These are phyloP conservation scores for Aspergillus bertholletiae DNA, from an alignment of 495 filamentous ascomycete species.

Conservation along the genomic window DNA sequence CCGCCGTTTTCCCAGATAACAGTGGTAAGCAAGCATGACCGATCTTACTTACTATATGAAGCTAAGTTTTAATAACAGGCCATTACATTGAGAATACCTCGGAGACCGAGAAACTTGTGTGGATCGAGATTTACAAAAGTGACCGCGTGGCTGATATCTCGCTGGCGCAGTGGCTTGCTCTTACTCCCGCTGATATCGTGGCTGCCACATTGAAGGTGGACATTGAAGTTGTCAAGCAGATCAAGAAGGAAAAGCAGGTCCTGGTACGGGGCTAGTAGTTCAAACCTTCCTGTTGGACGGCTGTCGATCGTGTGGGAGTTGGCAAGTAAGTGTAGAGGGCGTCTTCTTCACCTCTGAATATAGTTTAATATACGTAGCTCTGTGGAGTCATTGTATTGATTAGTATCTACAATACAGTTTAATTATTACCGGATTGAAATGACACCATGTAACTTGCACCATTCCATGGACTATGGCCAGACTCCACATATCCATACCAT, in stretches of 20 bases:
- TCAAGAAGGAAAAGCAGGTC: slow-evolving; percentile 64
- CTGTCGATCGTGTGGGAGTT: no score
- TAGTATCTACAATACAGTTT: no score
- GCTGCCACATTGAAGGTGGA: slow-evolving; percentile 56
- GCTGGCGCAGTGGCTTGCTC: slow-evolving; percentile 61
- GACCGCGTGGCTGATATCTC: slow-evolving; percentile 61
- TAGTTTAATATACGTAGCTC: no score
- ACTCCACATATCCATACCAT: no score
- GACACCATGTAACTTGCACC: no score
- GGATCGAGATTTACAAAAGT: slow-evolving; percentile 65
- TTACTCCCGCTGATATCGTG: slow-evolving; percentile 58
- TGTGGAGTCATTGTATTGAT: no score
- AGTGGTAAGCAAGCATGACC: slow-evolving; percentile 29
- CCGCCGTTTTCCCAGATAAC: slow-evolving; percentile 63
- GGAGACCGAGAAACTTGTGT: slow-evolving; percentile 55
- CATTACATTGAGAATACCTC: slow-evolving; percentile 68
- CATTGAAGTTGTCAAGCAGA: slow-evolving; percentile 48
- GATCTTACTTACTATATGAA: slow-evolving; percentile 1
- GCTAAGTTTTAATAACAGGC: slow-evolving; percentile 16
- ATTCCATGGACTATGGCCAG: no score
- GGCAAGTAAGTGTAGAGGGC: no score
- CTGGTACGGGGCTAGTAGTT: slow-evolving; percentile 25
- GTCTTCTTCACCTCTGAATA: no score
- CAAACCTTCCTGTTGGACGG: no score
- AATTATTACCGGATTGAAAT: no score